A percentile compares a stretch with the other conserved stretches of the same genome.
These are phyloP conservation scores for Gaeumannomyces tritici DNA, from an alignment of 2,329 filamentous ascomycete species.

Conservation along the genomic window DNA sequence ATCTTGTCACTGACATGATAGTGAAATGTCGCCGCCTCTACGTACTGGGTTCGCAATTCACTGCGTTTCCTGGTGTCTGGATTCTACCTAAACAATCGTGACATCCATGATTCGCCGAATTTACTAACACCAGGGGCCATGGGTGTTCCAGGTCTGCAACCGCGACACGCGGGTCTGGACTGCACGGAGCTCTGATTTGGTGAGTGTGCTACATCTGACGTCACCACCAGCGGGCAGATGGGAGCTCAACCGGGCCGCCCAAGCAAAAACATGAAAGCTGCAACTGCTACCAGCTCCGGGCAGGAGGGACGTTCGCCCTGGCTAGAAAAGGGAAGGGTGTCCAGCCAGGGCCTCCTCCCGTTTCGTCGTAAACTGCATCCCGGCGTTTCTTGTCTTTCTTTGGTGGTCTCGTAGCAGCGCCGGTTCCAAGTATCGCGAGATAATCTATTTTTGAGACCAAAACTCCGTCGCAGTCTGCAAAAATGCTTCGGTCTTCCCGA, in stretches of 20 bases:
- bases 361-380: background rate
- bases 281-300: background rate
- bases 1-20: too few relatives aligned
- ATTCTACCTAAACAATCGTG: background rate
- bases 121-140: too few relatives aligned
- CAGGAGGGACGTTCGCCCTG: background rate
- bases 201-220: background rate
- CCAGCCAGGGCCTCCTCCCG: too few relatives aligned
- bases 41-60: too few relatives aligned
- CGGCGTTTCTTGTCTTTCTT: background rate
- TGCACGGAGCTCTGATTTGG: background rate
- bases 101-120: background rate
- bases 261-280: background rate
- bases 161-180: background rate
- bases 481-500: conserved; percentile 3
- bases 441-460: background rate
- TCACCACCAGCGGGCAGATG: background rate
- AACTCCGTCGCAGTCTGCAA: background rate
- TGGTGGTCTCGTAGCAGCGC: too few relatives aligned
- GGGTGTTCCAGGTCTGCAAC: background rate
- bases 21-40: background rate
- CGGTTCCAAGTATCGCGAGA: background rate
- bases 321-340: background rate
- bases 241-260: background rate
- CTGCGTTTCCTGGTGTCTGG: background rate